Conservation (phyloP, 1,139 yeast species). For the Diutina mesorugosa region DNA sequence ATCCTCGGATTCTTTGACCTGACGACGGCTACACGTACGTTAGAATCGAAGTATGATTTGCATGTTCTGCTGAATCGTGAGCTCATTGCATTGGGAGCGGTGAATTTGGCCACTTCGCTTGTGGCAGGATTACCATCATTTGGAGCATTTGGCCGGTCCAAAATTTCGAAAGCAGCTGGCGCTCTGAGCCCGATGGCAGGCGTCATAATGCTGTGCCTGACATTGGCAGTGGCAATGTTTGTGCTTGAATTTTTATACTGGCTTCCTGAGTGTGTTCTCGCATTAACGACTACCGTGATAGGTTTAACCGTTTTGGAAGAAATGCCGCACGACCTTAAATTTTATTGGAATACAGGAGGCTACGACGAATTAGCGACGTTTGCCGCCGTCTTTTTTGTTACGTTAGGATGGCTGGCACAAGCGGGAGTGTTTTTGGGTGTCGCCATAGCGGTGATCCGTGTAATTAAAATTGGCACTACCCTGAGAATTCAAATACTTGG, state of each 20-base stretch:
- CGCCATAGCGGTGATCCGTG: slow-evolving; percentile 15
- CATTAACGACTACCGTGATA: slow-evolving; percentile 21
- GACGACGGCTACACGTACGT: slow-evolving; percentile 20
- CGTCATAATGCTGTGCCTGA: slow-evolving; percentile 14
- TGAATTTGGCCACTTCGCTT: slow-evolving; percentile 16
- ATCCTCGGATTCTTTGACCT: slow-evolving; percentile 22
- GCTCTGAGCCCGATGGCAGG: slow-evolving; percentile 22
- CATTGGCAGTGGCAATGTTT: slow-evolving; percentile 13
- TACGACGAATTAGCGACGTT: slow-evolving; percentile 19
- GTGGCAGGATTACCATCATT: slow-evolving; percentile 22
- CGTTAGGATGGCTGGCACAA: slow-evolving; percentile 20
- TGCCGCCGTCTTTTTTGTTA: slow-evolving; percentile 12
- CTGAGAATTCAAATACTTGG: slow-evolving; percentile 23
- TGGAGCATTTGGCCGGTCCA: slow-evolving; percentile 26
- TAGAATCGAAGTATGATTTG: slow-evolving; percentile 19
- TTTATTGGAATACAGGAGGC: slow-evolving; percentile 18
- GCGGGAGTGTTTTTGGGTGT: slow-evolving; percentile 21
- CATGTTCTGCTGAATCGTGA: slow-evolving; percentile 21
- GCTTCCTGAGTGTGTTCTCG: slow-evolving; percentile 21
- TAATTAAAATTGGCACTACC: slow-evolving; percentile 16
- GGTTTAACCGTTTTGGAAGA: slow-evolving; percentile 24
- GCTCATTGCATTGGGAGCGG: slow-evolving; percentile 19
- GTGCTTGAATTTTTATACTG: slow-evolving; percentile 15
- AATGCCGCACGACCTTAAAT: slow-evolving; percentile 17
- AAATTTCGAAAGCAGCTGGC: slow-evolving; percentile 20